These are phyloP conservation scores for Heliamphora pulchella DNA, from an alignment of 179 eudicot species.

Conservation along the genomic window DNA sequence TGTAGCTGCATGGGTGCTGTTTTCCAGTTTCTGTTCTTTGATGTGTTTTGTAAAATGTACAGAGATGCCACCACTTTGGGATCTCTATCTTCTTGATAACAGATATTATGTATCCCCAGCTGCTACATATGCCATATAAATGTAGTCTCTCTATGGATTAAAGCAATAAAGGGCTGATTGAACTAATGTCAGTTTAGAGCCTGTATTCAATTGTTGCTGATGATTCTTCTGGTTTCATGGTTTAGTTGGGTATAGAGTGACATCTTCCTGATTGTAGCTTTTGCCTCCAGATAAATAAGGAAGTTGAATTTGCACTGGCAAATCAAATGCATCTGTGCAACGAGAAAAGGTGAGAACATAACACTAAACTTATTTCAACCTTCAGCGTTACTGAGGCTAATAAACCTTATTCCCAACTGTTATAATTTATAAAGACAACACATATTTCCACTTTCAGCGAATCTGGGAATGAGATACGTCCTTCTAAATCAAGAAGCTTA, in stretches of 20 bases:
- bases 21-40: not conserved
- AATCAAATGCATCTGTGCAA: not conserved
- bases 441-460: constrained; percentile 29
- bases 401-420: not conserved
- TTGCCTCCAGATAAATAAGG: constrained; percentile 3
- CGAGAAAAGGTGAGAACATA: not conserved
- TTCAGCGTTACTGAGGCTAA: not conserved
- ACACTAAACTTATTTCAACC: not conserved
- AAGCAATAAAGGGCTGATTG: not conserved
- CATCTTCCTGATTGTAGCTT: constrained; percentile 1
- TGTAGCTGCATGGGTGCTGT: not conserved
- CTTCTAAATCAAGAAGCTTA: constrained; percentile 48
- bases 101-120: not conserved
- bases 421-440: not conserved
- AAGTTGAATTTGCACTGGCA: not conserved
- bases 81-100: not conserved
- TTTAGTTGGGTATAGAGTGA: not conserved
- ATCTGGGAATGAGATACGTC: constrained; percentile 32
- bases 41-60: not conserved
- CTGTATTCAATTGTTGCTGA: not conserved
- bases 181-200: not conserved
- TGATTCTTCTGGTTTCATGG: constrained; percentile 1
- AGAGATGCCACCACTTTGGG: not conserved
- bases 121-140: not conserved
- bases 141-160: not conserved